phyloP scores from a whole-genome alignment of 75 land plant genomes.

The Pinus taeda region DNA sequence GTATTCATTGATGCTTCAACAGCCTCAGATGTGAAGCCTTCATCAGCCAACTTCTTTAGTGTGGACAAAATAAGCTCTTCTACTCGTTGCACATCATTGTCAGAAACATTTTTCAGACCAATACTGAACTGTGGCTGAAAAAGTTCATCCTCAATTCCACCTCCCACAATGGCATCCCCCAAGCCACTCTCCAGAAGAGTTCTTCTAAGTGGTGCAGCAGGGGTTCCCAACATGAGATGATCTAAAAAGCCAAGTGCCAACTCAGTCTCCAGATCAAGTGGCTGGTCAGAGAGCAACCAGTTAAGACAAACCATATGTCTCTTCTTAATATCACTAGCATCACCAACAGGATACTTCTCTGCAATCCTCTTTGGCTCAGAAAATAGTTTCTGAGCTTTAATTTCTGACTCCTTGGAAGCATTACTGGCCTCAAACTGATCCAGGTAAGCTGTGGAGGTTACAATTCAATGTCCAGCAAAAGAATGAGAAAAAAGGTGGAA shows the following conservation, averaged over 20 bases:
- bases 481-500: not conserved
- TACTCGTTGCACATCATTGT: conserved; percentile 68
- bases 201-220: conserved; percentile 94
- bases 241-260: conserved; percentile 91
- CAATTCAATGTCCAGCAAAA: conserved; percentile 3
- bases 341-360: conserved; percentile 93
- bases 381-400: conserved; percentile 75
- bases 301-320: conserved; percentile 95
- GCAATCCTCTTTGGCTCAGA: conserved; percentile 72
- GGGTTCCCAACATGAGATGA: conserved; percentile 95
- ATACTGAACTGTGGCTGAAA: conserved; percentile 96
- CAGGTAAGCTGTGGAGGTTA: conserved; percentile 64
- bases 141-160: conserved; percentile 95
- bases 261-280: conserved; percentile 91
- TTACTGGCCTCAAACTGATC: conserved; percentile 80
- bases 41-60: conserved; percentile 73
- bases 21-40: conserved; percentile 88
- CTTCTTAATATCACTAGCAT: conserved; percentile 75
- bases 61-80: conserved; percentile 82
- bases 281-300: conserved; percentile 90
- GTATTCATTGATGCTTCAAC: conserved; percentile 99
- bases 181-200: conserved; percentile 85
- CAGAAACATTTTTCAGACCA: conserved; percentile 88
- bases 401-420: conserved; percentile 68
- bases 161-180: conserved; percentile 93